Evolutionary conservation across 2,329 filamentous ascomycete genomes (phyloP).

Genomic region (Aspergillus transmontanensis): DNA sequence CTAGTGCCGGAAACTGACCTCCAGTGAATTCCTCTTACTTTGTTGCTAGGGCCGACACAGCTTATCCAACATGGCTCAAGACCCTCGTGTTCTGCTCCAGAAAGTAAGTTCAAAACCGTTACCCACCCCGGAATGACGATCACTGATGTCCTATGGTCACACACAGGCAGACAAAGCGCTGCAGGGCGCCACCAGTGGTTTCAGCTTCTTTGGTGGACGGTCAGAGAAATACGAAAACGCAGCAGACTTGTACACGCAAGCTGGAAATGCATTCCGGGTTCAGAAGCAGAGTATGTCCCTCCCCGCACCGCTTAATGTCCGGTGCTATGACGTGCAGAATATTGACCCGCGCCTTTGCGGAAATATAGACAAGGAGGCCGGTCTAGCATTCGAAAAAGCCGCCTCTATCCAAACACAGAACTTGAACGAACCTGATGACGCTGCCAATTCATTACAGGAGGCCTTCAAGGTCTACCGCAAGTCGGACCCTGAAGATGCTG

Average conservation of each 20-base stretch:
- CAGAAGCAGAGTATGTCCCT: conserved; percentile 71
- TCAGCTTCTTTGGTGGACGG: conserved; percentile 84
- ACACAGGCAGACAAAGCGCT: conserved; percentile 82
- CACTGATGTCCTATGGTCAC: conserved; percentile 27
- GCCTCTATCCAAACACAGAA: conserved; percentile 78
- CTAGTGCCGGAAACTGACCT: background rate
- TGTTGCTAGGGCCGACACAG: conserved; percentile 4
- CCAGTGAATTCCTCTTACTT: conserved; percentile 4
- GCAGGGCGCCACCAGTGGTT: conserved; percentile 73
- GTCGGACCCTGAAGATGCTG: conserved; percentile 79
- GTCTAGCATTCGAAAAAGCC: conserved; percentile 81
- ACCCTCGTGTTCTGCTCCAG: conserved; percentile 76
- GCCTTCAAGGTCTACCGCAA: conserved; percentile 95
- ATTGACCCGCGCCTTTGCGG: background rate
- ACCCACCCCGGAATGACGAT: conserved; percentile 28
- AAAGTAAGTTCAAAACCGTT: conserved; percentile 58
- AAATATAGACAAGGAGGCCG: conserved; percentile 74
- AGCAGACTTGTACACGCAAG: conserved; percentile 82
- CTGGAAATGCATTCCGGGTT: conserved; percentile 88
- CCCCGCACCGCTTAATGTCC: background rate
- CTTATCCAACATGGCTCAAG: conserved; percentile 66
- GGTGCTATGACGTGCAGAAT: background rate
- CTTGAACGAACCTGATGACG: conserved; percentile 89
- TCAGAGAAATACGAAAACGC: conserved; percentile 90
- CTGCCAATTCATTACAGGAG: conserved; percentile 83